Conservation (phyloP, 2,329 filamentous ascomycete genomes). For the Microsporum ferrugineum region DNA sequence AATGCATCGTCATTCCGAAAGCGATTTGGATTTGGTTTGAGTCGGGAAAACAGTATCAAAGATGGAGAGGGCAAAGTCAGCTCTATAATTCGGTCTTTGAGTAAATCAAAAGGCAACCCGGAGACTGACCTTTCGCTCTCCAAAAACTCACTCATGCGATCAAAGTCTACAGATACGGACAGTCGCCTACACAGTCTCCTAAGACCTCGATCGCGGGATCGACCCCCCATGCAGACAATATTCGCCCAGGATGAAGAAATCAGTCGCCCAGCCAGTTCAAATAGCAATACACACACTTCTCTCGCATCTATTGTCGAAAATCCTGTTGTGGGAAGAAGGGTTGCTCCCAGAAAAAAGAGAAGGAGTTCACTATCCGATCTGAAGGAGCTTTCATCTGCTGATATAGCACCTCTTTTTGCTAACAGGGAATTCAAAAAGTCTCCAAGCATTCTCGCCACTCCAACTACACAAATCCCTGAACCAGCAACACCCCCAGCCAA, state of each 20-base stretch:
- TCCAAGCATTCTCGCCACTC: conserved; percentile 26
- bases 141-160: conserved; percentile 55
- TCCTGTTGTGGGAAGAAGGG: conserved; percentile 36
- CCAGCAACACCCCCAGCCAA: conserved; percentile 8
- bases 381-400: conserved; percentile 53
- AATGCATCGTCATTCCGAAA: conserved; percentile 76
- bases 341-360: conserved; percentile 59
- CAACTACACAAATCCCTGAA: conserved; percentile 10
- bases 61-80: conserved; percentile 57
- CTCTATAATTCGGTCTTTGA: conserved; percentile 77
- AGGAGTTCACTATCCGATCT: conserved; percentile 87
- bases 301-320: conserved; percentile 44
- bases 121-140: conserved; percentile 56
- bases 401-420: conserved; percentile 33
- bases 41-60: conserved; percentile 67
- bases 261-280: conserved; percentile 34
- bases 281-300: conserved; percentile 34
- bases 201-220: conserved; percentile 47
- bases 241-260: conserved; percentile 39
- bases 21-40: conserved; percentile 70
- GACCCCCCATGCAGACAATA: conserved; percentile 38
- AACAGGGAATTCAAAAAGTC: conserved; percentile 28
- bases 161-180: conserved; percentile 67
- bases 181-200: conserved; percentile 35
- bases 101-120: conserved; percentile 58